Evolutionary conservation across 2,329 filamentous ascomycete genomes (phyloP).

Genomic region (Eutypa lata): DNA sequence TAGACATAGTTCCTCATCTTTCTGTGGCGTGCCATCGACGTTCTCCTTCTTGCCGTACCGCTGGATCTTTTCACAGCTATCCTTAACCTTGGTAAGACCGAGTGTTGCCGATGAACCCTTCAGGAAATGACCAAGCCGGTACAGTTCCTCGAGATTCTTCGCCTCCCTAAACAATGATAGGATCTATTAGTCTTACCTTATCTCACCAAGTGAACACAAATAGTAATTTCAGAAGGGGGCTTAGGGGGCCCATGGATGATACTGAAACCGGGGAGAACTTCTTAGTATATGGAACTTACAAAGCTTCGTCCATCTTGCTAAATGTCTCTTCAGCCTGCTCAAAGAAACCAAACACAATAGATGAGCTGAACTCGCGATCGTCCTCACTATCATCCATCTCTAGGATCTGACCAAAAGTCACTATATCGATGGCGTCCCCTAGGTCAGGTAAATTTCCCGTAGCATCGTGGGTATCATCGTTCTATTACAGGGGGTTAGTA

Average conservation of each 20-base stretch:
- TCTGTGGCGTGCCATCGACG: constrained; percentile 66
- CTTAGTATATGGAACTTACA: constrained; percentile 60
- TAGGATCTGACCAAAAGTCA: constrained; percentile 89
- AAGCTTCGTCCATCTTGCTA: constrained; percentile 71
- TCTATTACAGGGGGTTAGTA: constrained; percentile 30
- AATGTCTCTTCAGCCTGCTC: constrained; percentile 88
- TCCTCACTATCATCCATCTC: constrained; percentile 95
- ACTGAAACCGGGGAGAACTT: constrained; percentile 5
- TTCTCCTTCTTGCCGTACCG: constrained; percentile 83
- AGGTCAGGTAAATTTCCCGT: constrained; percentile 55
- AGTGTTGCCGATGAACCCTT: constrained; percentile 96
- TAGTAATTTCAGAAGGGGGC: background rate
- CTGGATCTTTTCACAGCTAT: constrained; percentile 95
- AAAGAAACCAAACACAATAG: constrained; percentile 90
- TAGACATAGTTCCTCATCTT: constrained; percentile 66
- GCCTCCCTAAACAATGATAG: constrained; percentile 50
- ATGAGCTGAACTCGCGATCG: constrained; percentile 81
- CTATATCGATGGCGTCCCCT: constrained; percentile 72
- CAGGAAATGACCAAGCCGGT: constrained; percentile 86
- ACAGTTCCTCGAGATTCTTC: constrained; percentile 71
- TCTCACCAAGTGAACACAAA: background rate
- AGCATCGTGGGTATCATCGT: constrained; percentile 44
- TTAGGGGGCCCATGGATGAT: background rate
- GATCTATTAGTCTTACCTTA: constrained; percentile 15
- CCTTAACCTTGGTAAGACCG: constrained; percentile 84